Percentiles rank a stretch among this genome's conserved stretches.
Conservation (phyloP, 352 stramenopile genomes). For the Phytophthora vignae region DNA sequence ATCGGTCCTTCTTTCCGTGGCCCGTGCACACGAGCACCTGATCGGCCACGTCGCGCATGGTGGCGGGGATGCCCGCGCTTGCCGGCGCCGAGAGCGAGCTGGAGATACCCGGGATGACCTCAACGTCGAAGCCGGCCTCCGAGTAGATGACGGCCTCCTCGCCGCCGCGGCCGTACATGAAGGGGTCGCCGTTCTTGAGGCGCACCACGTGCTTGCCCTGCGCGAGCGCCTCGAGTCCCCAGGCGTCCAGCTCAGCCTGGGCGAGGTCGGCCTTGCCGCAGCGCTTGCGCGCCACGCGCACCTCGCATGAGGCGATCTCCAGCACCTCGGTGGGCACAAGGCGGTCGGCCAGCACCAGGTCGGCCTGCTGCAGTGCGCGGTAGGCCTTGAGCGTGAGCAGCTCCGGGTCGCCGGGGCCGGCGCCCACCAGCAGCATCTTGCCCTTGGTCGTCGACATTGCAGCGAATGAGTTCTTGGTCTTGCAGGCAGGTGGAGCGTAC, state of each 20-base stretch:
- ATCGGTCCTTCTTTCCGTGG: conserved; percentile 93
- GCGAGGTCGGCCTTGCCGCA: conserved; percentile 95
- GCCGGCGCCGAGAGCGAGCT: conserved; percentile 95
- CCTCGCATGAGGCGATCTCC: conserved; percentile 88
- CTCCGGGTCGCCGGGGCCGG: conserved; percentile 94
- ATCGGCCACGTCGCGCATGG: conserved; percentile 95
- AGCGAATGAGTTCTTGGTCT: neutral
- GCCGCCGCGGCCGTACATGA: conserved; percentile 96
- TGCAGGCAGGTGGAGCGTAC: neutral
- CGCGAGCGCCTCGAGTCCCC: conserved; percentile 87
- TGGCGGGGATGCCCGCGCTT: conserved; percentile 95
- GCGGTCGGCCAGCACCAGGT: conserved; percentile 95
- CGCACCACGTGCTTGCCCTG: conserved; percentile 94
- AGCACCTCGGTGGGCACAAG: conserved; percentile 93
- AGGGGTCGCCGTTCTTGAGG: conserved; percentile 98
- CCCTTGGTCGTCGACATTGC: conserved; percentile 34
- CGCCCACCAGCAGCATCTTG: conserved; percentile 89
- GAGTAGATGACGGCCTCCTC: conserved; percentile 93
- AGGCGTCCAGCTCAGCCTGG: conserved; percentile 95
- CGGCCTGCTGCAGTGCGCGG: conserved; percentile 83
- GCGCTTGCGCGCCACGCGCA: conserved; percentile 94
- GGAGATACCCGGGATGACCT: conserved; percentile 94
- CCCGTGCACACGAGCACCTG: conserved; percentile 94
- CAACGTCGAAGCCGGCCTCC: conserved; percentile 77
- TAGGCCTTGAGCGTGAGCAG: conserved; percentile 94